Conservation (phyloP, 2,329 filamentous ascomycete genomes). For the Penicillium sp. region DNA sequence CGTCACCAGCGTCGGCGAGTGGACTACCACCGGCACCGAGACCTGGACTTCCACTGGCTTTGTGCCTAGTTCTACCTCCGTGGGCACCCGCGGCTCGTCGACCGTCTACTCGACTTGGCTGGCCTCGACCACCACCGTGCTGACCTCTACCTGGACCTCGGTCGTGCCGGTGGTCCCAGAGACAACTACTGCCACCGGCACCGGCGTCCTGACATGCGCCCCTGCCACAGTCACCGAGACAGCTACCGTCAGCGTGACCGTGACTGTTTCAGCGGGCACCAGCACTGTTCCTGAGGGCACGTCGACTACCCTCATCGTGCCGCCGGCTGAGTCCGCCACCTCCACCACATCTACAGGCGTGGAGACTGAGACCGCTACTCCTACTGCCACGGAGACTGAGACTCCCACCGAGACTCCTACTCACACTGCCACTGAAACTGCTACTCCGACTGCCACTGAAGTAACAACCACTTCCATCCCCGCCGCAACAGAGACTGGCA, state of each 20-base stretch:
- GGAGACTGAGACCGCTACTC: neutral
- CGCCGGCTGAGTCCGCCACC: neutral
- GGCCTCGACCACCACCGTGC: slow-evolving; percentile 1
- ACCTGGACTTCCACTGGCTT: slow-evolving; percentile 10
- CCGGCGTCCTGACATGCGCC: neutral
- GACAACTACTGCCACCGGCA: neutral
- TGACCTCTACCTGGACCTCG: slow-evolving; percentile 3
- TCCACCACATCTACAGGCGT: neutral
- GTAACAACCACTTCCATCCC: neutral
- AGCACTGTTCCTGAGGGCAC: neutral
- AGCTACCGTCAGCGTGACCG: neutral
- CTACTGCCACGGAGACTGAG: neutral
- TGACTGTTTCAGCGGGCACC: neutral
- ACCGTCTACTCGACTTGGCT: slow-evolving; percentile 13
- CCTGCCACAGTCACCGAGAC: neutral
- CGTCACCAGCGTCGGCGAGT: neutral
- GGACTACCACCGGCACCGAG: slow-evolving; percentile 1
- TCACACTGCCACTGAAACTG: slow-evolving; percentile 5
- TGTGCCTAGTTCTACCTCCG: slow-evolving; percentile 9
- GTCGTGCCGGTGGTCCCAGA: slow-evolving; percentile 1
- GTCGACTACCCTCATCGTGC: neutral
- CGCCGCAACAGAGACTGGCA: neutral
- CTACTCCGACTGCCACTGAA: slow-evolving; percentile 3
- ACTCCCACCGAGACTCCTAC: neutral
- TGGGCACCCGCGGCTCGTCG: slow-evolving; percentile 6